Base-by-base conservation (phyloP, 495 filamentous ascomycete genomes). In the Penicillium daleae region DNA sequence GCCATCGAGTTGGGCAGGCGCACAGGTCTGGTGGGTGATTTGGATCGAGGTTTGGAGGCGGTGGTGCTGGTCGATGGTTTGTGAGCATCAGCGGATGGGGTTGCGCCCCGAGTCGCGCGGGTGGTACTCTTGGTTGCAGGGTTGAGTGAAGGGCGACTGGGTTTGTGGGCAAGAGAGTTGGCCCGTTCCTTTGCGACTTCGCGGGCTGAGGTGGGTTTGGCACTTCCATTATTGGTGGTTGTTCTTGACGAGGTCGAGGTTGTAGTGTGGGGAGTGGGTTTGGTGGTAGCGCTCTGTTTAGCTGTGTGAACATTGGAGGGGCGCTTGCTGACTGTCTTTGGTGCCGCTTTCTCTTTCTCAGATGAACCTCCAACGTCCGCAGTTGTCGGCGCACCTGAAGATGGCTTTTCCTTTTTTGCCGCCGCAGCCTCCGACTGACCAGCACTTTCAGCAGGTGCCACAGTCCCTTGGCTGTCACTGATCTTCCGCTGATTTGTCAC, bases 11-110 rank as follows among this genome's bases (percentile, higher is more conserved):
- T 69, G 31, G 89, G 85, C 32, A 89, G 77, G 57, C 85, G 86
- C 65, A 85, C 76, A 17, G 89, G 83, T 52, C 81, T 82, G 7
- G 87, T 89, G 1, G 89, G 88, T 19, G 90, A 91, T 63, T 83
- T 89, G 17, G 84, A 72, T 66, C 81, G 83, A 22, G 87, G 80
- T 67, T 89, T 91, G 33, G 75, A 62, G 17, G 72, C 35, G 4
- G 57, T 54, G 42, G 31, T 66, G 44, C 68, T 57, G 15, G 67
- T 55, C 5, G 74, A 53, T 27, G 74, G 37, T 62, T 75, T 78
- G 17, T 66, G 48, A 33, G 54, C 33, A 17, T 78, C 77, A 7
- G 72, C 70, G 17, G 71, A 66, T 4, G 76, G 71, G 6, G 75
- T 76, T 21, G 72, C 68, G 35, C 78, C 66, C 4, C 77, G 73